Base-by-base conservation (phyloP, 1,139 yeast genomes). In the Taiozyma sp. region DNA sequence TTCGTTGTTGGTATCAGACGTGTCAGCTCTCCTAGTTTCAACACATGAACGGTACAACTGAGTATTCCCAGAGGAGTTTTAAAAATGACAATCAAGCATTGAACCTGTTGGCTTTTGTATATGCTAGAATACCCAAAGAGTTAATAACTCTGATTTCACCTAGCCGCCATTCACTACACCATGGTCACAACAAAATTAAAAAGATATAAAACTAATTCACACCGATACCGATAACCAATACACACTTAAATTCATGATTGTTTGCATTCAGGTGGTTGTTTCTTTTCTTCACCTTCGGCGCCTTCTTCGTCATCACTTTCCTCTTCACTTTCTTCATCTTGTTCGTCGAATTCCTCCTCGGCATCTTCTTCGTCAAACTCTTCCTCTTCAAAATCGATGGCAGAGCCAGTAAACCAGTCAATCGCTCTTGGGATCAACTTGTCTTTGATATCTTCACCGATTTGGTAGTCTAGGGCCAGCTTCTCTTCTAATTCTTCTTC, bases 321-420 rank as follows among this genome's bases (percentile, higher is more conserved):
- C 10, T 58, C 68, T 24, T 67, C 67, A 14, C 61, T 68, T 10
- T 62, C 68, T 34, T 56, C 64, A 14, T 58, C 64, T 13, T 51
- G 55, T 28, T 60, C 65, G 29, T 63, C 67, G 3, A 61, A 64
- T 11, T 61, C 68, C 4, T 57, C 65, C 24, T 61, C 66, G 2
- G 59, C 67, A 4, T 61, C 68, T 7, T 62, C 69, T 13, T 64
- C 73, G 11, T 63, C 70, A n/a, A 63, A 70, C 9, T 67, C 73
- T 19, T 70, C 74, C 19, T 67, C 82, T 50, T 74, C 75, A 47
- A 61, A 76, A 64, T 67, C 83, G 53, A 91, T 80, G n/a, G 99
- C 99, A 60, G 87, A 90, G 48, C 99, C 98, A 19, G 98, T 91
- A 69, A 89, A 93, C 98, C 98, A 93, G 70, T 91, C 97, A 62